Evolutionary conservation across 352 stramenopile species (phyloP), one percentile per base, ranked within the genome.

Genomic region (Pythium coloratum): DNA sequence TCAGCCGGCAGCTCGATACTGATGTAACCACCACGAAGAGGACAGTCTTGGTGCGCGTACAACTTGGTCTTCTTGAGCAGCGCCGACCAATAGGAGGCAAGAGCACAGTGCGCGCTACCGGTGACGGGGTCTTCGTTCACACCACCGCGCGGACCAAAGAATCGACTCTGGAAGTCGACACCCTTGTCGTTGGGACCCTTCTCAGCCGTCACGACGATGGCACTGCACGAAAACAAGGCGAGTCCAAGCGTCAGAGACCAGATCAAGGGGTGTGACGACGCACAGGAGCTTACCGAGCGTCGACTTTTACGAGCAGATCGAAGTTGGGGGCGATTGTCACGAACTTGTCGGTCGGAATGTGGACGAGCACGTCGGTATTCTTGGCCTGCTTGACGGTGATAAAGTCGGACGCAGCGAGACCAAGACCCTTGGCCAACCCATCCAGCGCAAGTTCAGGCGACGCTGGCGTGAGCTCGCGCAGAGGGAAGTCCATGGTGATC

Each of bases 91-190:
- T 98, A 98, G 6, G 86, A 77, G 6, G 80, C 89, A 1, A 98
- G 71, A 3, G 76, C 84, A 59, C 90, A 97, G 68, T 98, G 94
- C 0, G 90, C 90, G 49, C 87, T 97, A 7, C 96, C 96, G 5
- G 91, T 98, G 2, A 98, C 95, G 0, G 94, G 94, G 70, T 99
- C 96, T 76, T 99, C 96, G 59, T 94, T 78, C 10, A 98, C 79
- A 14, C 91, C 92, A 24, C 88, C 71, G 49, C 87, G 86, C 10
- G 94, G 94, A 13, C 59, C 93, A 76, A 99, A 99, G 73, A 96
- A 98, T 34, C 80, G 78, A 54, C 81, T 89, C 63, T 81, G 70
- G 40, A 89, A 88, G 40, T 91, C 76, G 10, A 79, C 66, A 0
- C 55, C 59, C 13, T 54, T 57, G 32, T 42, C 24, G 28, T 75